Conservation (phyloP, 1,139 yeast species). For the Candida glucosophila region DNA sequence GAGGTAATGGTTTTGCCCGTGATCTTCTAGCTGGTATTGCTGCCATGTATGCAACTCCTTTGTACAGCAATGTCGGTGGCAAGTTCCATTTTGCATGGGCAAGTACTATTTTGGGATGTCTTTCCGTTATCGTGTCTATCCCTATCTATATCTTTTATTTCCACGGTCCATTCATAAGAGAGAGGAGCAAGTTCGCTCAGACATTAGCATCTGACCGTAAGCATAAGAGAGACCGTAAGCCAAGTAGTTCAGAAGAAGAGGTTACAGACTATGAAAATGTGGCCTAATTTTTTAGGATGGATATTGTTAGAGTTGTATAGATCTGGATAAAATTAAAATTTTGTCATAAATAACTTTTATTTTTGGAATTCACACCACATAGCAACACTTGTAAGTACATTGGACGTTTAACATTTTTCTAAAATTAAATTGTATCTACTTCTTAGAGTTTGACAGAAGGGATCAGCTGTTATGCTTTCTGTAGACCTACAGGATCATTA, state of each 20-base stretch:
- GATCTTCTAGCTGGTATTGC: conserved; percentile 29
- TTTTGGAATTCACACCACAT: too few relatives aligned
- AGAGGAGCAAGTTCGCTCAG: conserved; percentile 18
- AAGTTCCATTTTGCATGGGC: conserved; percentile 24
- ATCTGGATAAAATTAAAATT: too few relatives aligned
- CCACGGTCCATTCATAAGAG: conserved; percentile 20
- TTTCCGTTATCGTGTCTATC: conserved; percentile 19
- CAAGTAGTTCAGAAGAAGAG: not conserved
- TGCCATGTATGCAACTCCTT: conserved; percentile 27
- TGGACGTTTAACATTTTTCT: too few relatives aligned
- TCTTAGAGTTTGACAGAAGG: too few relatives aligned
- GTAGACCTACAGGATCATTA: too few relatives aligned
- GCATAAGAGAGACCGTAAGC: conserved; percentile 8
- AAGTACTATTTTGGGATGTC: conserved; percentile 23
- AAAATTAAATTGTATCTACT: too few relatives aligned
- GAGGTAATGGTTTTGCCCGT: conserved; percentile 33
- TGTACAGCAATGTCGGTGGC: conserved; percentile 19
- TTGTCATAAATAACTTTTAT: too few relatives aligned
- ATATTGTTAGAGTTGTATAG: too few relatives aligned
- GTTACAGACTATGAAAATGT: too few relatives aligned
- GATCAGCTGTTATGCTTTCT: too few relatives aligned
- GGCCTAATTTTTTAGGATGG: too few relatives aligned
- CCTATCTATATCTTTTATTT: conserved; percentile 22
- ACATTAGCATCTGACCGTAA: conserved; percentile 19
- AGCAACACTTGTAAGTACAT: too few relatives aligned